Percentiles rank a stretch among this genome's conserved stretches.
Evolutionary conservation across 2,329 filamentous ascomycete genomes (phyloP).

Genomic region (Aspergillus uvarum): DNA sequence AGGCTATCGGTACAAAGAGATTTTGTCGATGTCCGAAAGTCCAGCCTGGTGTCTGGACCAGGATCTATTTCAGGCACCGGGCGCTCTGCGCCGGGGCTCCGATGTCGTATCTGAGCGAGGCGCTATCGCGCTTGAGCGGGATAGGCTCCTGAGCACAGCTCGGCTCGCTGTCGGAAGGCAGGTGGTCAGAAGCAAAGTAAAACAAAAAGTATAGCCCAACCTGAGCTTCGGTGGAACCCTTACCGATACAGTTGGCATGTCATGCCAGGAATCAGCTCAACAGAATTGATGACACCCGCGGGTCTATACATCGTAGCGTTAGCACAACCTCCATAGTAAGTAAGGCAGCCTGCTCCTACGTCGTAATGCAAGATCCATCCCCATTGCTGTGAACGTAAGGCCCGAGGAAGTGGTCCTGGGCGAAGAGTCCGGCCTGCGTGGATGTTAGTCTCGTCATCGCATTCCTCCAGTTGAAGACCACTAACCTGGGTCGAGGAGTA

Average conservation of each 20-base stretch:
- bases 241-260: not conserved
- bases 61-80: not conserved
- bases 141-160: not conserved
- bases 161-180: not conserved
- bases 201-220: too few species aligned
- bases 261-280: not conserved
- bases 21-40: too few species aligned
- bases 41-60: not conserved
- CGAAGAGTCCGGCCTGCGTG: not conserved
- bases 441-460: not conserved
- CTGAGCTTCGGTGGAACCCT: not conserved
- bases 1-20: not conserved
- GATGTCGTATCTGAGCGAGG: not conserved
- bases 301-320: not conserved
- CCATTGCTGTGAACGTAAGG: not conserved
- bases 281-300: not conserved
- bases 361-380: not conserved
- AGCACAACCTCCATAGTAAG: not conserved
- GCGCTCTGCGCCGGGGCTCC: not conserved
- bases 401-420: not conserved
- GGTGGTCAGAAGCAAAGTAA: not conserved
- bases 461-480: not conserved
- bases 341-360: not conserved
- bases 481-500: not conserved
- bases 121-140: not conserved